phyloP scores from a whole-genome alignment of 345 rosid species.

The Eucalyptus lansdowneana region DNA sequence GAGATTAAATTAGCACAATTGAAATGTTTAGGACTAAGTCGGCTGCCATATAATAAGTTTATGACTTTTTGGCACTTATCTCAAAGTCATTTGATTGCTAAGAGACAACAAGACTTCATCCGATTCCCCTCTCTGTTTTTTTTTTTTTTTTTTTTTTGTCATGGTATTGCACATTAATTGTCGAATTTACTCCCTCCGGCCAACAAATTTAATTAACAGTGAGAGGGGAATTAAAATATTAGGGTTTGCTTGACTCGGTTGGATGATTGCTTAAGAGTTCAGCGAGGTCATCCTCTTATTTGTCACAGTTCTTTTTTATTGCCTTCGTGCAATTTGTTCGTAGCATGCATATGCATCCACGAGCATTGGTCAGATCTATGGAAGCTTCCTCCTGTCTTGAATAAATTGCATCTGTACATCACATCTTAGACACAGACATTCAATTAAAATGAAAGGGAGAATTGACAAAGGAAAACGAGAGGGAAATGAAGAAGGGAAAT shows the following conservation, averaged over 20 bases:
- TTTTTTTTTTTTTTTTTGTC: too few species aligned
- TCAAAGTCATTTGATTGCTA: fast-evolving
- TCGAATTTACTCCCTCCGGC: background rate
- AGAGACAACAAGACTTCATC: background rate
- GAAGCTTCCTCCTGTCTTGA: background rate
- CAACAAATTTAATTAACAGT: background rate
- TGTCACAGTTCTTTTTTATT: background rate
- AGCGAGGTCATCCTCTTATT: background rate
- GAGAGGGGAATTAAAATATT: background rate
- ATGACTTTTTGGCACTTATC: background rate
- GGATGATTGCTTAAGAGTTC: background rate
- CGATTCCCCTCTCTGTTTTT: background rate
- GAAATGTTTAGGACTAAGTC: fast-evolving
- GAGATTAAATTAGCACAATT: background rate
- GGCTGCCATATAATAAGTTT: fast-evolving
- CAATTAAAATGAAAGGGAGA: background rate
- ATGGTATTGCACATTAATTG: background rate
- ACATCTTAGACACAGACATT: background rate
- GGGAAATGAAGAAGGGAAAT: background rate
- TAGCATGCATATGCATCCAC: too few species aligned
- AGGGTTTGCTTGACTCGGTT: background rate
- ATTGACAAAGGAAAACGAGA: background rate
- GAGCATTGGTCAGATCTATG: background rate
- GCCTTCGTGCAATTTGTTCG: too few species aligned
- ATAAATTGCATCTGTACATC: background rate